A percentile compares a stretch with the other conserved stretches of the same genome.
These are phyloP conservation scores for Beauveria bassiana DNA, from an alignment of 2,329 filamentous ascomycete genomes.

Conservation along the genomic window DNA sequence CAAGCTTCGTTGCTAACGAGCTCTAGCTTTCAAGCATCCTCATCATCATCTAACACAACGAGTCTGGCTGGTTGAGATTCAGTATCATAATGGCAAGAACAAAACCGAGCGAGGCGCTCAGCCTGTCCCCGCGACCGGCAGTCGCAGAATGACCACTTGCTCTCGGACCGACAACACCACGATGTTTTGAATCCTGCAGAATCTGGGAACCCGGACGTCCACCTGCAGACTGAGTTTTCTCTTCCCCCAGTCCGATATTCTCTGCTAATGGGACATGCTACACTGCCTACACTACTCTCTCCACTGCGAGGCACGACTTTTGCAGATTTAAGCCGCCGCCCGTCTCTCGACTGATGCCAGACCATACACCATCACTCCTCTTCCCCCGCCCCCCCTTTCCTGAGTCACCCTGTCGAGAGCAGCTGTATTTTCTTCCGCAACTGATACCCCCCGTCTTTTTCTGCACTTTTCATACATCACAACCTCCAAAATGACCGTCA, in stretches of 20 bases:
- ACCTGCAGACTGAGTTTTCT: background rate
- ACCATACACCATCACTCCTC: background rate
- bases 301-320: constrained; percentile 2
- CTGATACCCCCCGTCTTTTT: background rate
- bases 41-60: too few species aligned
- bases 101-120: background rate
- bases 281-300: background rate
- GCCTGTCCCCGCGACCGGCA: background rate
- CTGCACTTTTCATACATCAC: background rate
- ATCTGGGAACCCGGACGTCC: background rate
- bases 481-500: constrained; percentile 18
- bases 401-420: background rate
- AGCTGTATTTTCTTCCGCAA: background rate
- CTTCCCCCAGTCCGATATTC: background rate
- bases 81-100: background rate
- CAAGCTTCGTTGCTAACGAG: background rate
- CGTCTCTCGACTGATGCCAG: background rate
- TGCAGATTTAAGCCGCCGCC: background rate
- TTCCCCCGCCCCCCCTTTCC: too few species aligned
- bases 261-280: background rate
- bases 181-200: background rate
- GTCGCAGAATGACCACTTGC: too few species aligned
- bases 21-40: too few species aligned
- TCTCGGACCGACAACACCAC: constrained; percentile 3
- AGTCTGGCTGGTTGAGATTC: background rate